Conservation (phyloP, 192 early-diverging fungal genomes). For the Phycomyces nitens region DNA sequence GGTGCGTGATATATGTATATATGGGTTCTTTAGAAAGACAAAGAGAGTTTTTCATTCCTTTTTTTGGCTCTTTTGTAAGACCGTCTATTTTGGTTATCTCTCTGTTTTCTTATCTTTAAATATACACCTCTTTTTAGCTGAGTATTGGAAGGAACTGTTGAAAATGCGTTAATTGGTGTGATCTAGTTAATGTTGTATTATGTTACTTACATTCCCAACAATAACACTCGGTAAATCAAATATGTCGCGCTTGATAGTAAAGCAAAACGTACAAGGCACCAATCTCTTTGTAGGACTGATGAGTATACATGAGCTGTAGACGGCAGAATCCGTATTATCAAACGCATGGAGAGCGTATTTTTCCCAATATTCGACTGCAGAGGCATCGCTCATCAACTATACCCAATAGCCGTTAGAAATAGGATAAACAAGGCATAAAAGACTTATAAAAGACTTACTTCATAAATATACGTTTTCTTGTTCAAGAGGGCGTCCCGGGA, state of each 20-base stretch:
- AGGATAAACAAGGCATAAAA: not conserved
- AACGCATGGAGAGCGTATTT: constrained; percentile 88
- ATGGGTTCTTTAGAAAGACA: too few species aligned
- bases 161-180: not conserved
- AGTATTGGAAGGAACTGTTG: constrained; percentile 27
- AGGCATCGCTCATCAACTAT: constrained; percentile 87
- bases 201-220: constrained; percentile 59
- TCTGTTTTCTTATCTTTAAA: not conserved
- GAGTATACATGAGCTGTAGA: constrained; percentile 85
- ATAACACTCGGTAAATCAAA: constrained; percentile 92
- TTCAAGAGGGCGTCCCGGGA: constrained; percentile 74
- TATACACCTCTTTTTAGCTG: constrained; percentile 11
- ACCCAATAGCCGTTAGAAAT: not conserved
- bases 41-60: not conserved
- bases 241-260: constrained; percentile 94
- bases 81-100: not conserved
- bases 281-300: constrained; percentile 62
- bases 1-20: too few species aligned
- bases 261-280: constrained; percentile 90
- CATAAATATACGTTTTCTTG: constrained; percentile 80
- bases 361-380: constrained; percentile 94
- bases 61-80: not conserved
- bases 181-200: not conserved
- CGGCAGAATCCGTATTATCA: constrained; percentile 87
- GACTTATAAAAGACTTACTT: constrained; percentile 34